These are phyloP conservation scores for Calcarisporium arbuscula DNA, from an alignment of 2,329 filamentous ascomycete species.

Conservation along the genomic window DNA sequence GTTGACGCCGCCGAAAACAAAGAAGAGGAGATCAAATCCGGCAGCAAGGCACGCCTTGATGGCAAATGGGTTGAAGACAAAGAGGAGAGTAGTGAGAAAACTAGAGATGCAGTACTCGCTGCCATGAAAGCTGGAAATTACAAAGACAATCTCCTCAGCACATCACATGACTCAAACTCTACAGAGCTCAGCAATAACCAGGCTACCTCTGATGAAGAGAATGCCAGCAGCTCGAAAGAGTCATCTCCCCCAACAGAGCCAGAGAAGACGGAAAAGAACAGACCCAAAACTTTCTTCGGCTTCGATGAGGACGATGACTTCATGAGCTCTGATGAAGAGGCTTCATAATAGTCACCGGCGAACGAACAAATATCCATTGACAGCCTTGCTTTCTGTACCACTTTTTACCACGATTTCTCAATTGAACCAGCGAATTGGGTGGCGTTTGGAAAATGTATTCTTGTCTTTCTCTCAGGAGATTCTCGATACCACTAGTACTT, in stretches of 20 bases:
- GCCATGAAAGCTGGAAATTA: constrained; percentile 61
- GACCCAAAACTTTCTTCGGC: constrained; percentile 56
- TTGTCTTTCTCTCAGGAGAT: too few relatives aligned
- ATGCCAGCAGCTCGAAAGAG: constrained; percentile 36
- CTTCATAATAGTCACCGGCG: too few relatives aligned
- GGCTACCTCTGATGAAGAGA: constrained; percentile 29
- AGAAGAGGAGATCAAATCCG: constrained; percentile 75
- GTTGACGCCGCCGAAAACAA: constrained; percentile 77
- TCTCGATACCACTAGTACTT: too few relatives aligned
- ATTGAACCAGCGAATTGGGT: constrained; percentile 4
- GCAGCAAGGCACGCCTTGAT: constrained; percentile 65
- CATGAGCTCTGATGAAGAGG: constrained; percentile 62
- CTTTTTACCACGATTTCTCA: too few relatives aligned
- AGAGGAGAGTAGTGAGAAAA: constrained; percentile 81
- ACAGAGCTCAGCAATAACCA: constrained; percentile 20
- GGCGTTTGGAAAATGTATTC: constrained; percentile 5
- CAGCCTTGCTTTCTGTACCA: too few relatives aligned
- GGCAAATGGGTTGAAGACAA: constrained; percentile 94
- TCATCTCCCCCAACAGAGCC: constrained; percentile 42
- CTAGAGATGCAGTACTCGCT: constrained; percentile 65
- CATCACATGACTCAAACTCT: constrained; percentile 43
- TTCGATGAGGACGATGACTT: constrained; percentile 77
- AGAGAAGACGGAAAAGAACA: constrained; percentile 29
- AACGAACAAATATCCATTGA: too few relatives aligned
- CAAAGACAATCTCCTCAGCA: constrained; percentile 52